Conservation (phyloP, 2,329 filamentous ascomycete species). For the Arachnomyces sp. region DNA sequence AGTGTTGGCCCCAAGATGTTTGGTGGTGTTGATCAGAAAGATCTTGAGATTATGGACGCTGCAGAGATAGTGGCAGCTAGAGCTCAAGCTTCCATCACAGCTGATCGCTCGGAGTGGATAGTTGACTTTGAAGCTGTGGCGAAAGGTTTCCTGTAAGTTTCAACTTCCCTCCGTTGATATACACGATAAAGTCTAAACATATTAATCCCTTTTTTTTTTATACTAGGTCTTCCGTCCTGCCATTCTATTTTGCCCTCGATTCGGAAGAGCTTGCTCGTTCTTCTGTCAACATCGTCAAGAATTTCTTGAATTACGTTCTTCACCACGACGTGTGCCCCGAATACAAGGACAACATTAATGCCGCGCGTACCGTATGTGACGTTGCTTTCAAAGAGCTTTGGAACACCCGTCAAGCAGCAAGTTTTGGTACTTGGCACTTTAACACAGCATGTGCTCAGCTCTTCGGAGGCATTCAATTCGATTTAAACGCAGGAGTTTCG, state of each 20-base stretch:
- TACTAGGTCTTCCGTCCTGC: slow-evolving; percentile 49
- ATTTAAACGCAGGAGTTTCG: slow-evolving; percentile 28
- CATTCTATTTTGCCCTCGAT: slow-evolving; percentile 50
- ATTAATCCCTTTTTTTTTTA: slow-evolving; percentile 9
- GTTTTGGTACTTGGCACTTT: slow-evolving; percentile 65
- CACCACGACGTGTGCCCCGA: slow-evolving; percentile 83
- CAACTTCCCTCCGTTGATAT: not conserved
- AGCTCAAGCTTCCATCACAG: slow-evolving; percentile 38
- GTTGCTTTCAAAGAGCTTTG: slow-evolving; percentile 61
- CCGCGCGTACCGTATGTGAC: slow-evolving; percentile 60
- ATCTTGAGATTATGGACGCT: slow-evolving; percentile 55
- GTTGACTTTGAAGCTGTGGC: slow-evolving; percentile 76
- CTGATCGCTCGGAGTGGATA: slow-evolving; percentile 59
- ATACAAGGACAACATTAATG: slow-evolving; percentile 58
- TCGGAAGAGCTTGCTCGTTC: slow-evolving; percentile 47
- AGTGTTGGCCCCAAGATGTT: slow-evolving; percentile 57
- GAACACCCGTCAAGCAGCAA: slow-evolving; percentile 45
- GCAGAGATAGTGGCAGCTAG: slow-evolving; percentile 58
- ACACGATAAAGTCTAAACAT: slow-evolving; percentile 1
- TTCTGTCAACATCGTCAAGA: slow-evolving; percentile 63
- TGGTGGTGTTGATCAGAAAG: slow-evolving; percentile 53
- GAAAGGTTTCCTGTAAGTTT: slow-evolving; percentile 66
- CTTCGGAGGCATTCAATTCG: slow-evolving; percentile 51
- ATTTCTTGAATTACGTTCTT: slow-evolving; percentile 82
- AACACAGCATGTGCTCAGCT: slow-evolving; percentile 67